Percentiles rank a stretch among this genome's conserved stretches.
These are phyloP conservation scores for Arabidopsis suecica DNA, from an alignment of 345 rosid species.

Conservation along the genomic window DNA sequence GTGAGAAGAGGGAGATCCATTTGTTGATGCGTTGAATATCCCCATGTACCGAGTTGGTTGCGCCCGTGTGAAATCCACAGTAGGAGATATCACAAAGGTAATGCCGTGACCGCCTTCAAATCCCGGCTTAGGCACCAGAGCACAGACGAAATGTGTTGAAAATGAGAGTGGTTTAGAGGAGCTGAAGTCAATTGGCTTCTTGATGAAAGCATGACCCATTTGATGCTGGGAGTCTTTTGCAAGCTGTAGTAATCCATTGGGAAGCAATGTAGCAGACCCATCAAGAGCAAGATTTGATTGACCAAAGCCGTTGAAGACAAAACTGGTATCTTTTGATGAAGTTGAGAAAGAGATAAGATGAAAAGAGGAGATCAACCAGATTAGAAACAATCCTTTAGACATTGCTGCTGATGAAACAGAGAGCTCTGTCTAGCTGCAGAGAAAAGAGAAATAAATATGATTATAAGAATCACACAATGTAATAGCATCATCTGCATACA, in stretches of 20 bases:
- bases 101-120: constrained; percentile 52
- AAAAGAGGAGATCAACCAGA: constrained; percentile 9
- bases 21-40: constrained; percentile 49
- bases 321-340: constrained; percentile 16
- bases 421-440: constrained; percentile 20
- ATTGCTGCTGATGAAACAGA: constrained; percentile 22
- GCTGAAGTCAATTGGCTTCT: constrained; percentile 54
- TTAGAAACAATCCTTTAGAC: constrained; percentile 25
- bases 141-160: constrained; percentile 53
- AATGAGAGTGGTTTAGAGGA: constrained; percentile 37
- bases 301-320: constrained; percentile 37
- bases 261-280: constrained; percentile 33
- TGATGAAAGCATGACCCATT: constrained; percentile 75
- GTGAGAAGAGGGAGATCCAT: constrained; percentile 46
- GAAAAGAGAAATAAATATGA: constrained; percentile 3
- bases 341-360: constrained; percentile 34
- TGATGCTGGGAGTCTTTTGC: constrained; percentile 55
- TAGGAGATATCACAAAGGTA: constrained; percentile 49
- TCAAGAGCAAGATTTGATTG: constrained; percentile 36
- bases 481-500: constrained; percentile 3
- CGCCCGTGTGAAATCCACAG: constrained; percentile 28
- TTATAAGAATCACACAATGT: neutral
- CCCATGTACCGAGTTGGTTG: constrained; percentile 50
- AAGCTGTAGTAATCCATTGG: constrained; percentile 60
- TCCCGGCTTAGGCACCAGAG: constrained; percentile 43